phyloP scores from a whole-genome alignment of 2,329 filamentous ascomycete species.

The Penicillium sp. region DNA sequence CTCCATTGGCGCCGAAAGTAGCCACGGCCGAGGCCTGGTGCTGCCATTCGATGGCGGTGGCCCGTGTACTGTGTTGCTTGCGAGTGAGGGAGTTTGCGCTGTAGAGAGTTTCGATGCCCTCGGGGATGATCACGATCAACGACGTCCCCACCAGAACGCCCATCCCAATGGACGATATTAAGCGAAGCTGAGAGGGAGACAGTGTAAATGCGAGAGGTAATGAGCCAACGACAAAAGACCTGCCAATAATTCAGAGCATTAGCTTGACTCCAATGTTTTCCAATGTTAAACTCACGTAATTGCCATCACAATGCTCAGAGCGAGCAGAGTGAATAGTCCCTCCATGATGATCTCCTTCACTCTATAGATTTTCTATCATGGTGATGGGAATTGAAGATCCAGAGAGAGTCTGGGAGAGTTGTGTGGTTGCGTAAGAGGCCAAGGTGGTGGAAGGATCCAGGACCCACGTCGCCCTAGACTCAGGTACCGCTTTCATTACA shows the following conservation, averaged over 20 bases:
- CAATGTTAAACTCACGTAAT: constrained; percentile 52
- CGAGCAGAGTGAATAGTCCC: constrained; percentile 63
- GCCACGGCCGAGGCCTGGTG: constrained; percentile 22
- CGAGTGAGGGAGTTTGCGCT: constrained; percentile 45
- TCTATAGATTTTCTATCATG: constrained; percentile 33
- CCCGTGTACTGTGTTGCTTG: constrained; percentile 33
- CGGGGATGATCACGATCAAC: constrained; percentile 94
- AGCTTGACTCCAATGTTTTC: constrained; percentile 2
- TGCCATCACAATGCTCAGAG: constrained; percentile 64
- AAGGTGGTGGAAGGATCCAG: constrained; percentile 10
- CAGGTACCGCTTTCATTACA: constrained; percentile 23
- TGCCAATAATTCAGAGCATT: constrained; percentile 40
- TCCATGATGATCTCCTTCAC: constrained; percentile 50
- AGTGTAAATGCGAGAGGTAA: constrained; percentile 86
- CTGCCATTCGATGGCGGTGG: constrained; percentile 30
- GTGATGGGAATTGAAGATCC: constrained; percentile 9
- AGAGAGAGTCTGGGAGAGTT: background rate
- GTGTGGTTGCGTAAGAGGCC: constrained; percentile 6
- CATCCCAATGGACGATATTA: constrained; percentile 89
- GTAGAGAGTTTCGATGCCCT: constrained; percentile 89
- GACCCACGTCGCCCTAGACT: constrained; percentile 14
- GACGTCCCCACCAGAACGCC: constrained; percentile 93
- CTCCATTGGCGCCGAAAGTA: constrained; percentile 4
- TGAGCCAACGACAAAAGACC: constrained; percentile 89
- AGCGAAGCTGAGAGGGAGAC: constrained; percentile 78